These are phyloP conservation scores for Geranium brycei DNA, from an alignment of 345 rosid genomes.

Conservation along the genomic window DNA sequence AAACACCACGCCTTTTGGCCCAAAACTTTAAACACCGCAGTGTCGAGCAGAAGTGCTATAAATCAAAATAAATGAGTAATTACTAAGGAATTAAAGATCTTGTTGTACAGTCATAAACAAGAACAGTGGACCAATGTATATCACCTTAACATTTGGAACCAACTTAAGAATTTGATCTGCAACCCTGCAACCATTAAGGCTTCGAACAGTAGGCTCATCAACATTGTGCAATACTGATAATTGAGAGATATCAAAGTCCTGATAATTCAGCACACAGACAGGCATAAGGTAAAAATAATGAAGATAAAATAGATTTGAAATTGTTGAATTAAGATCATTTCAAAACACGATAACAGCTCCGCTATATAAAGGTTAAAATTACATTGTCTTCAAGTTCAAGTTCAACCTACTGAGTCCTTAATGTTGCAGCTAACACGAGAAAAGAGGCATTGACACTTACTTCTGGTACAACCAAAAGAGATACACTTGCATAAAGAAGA, in stretches of 20 bases:
- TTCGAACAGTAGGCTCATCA: slow-evolving; percentile 85
- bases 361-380: neutral
- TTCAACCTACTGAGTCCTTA: no score
- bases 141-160: slow-evolving; percentile 82
- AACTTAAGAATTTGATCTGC: slow-evolving; percentile 91
- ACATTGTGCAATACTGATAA: slow-evolving; percentile 51
- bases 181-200: slow-evolving; percentile 97
- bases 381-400: neutral
- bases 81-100: neutral
- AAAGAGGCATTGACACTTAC: slow-evolving; percentile 25
- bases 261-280: slow-evolving; percentile 7
- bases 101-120: neutral
- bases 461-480: slow-evolving; percentile 69
- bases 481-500: slow-evolving; percentile 87
- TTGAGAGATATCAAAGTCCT: slow-evolving; percentile 81
- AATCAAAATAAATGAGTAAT: slow-evolving; percentile 1
- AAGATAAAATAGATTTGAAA: neutral
- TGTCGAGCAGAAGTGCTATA: slow-evolving; percentile 52
- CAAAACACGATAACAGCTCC: no score
- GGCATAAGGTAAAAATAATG: neutral
- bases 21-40: slow-evolving; percentile 58
- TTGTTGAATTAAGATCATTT: no score
- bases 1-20: slow-evolving; percentile 67
- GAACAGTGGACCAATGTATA: slow-evolving; percentile 1
- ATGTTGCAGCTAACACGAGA: neutral